Conservation (phyloP, 2,329 filamentous ascomycete genomes). For the Alternaria dauci region DNA sequence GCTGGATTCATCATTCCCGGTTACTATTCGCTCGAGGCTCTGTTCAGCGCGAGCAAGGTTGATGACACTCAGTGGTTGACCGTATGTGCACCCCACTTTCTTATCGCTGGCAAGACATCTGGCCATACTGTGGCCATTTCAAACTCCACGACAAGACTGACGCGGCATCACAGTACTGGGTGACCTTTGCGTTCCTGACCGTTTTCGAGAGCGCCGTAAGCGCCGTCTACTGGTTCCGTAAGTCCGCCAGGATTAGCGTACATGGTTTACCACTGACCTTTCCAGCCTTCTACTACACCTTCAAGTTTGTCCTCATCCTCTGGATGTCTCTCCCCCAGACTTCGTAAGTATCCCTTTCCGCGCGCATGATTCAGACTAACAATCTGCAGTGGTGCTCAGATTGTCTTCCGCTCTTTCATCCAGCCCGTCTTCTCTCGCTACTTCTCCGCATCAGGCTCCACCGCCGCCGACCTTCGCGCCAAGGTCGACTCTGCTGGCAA, state of each 20-base stretch:
- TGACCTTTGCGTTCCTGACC: slow-evolving; percentile 83
- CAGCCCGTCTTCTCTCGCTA: slow-evolving; percentile 91
- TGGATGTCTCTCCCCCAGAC: slow-evolving; percentile 98
- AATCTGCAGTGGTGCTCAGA: slow-evolving; percentile 79
- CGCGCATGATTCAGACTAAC: slow-evolving; percentile 17
- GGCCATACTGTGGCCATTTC: background rate
- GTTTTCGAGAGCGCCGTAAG: slow-evolving; percentile 83
- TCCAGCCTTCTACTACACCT: slow-evolving; percentile 95
- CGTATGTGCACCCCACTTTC: slow-evolving; percentile 45
- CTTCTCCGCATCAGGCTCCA: slow-evolving; percentile 76
- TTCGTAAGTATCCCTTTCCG: slow-evolving; percentile 69
- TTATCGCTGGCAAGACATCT: slow-evolving; percentile 5
- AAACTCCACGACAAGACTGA: slow-evolving; percentile 23
- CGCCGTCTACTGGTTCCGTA: slow-evolving; percentile 88
- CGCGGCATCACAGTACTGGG: slow-evolving; percentile 72
- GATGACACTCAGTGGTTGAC: slow-evolving; percentile 85
- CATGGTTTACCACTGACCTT: slow-evolving; percentile 20
- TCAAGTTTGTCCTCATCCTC: slow-evolving; percentile 97
- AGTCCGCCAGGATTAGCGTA: slow-evolving; percentile 20
- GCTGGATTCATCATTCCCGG: slow-evolving; percentile 83
- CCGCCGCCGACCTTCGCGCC: slow-evolving; percentile 85
- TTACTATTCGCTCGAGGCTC: slow-evolving; percentile 82
- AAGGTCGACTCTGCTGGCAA: slow-evolving; percentile 76
- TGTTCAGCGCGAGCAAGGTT: slow-evolving; percentile 74
- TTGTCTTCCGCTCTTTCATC: slow-evolving; percentile 96